Percentiles rank a stretch among this genome's conserved stretches.
Conservation (phyloP, 208 protist genomes). For the Porcisia hertigi region DNA sequence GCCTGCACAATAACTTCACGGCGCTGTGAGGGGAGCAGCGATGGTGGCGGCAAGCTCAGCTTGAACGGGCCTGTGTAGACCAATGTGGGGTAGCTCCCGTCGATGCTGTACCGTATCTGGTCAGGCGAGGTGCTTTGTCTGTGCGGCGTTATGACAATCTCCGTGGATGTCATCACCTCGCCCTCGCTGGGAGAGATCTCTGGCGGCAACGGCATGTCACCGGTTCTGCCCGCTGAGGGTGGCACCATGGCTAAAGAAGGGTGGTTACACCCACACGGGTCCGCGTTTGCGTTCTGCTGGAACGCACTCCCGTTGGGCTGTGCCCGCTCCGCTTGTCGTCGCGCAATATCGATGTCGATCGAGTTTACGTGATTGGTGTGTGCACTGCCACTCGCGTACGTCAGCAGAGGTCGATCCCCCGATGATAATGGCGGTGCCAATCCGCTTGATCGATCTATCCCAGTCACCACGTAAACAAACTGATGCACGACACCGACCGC, state of each 20-base stretch:
- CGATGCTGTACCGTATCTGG: constrained; percentile 82
- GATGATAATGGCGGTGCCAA: neutral
- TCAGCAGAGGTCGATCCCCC: neutral
- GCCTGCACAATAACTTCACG: constrained; percentile 53
- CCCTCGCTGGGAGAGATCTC: constrained; percentile 58
- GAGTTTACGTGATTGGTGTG: neutral
- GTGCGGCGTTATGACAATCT: constrained; percentile 62
- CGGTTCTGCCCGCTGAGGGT: neutral
- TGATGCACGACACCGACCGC: constrained; percentile 68
- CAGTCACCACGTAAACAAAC: constrained; percentile 55
- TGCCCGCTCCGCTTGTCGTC: constrained; percentile 14
- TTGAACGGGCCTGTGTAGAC: constrained; percentile 76
- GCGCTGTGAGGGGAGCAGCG: constrained; percentile 17
- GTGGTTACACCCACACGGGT: neutral
- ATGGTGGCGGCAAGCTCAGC: constrained; percentile 55
- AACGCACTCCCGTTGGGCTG: neutral
- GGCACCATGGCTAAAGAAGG: neutral
- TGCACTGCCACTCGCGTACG: neutral
- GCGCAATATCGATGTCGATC: constrained; percentile 31
- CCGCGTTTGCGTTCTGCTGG: neutral
- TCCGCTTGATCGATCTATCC: neutral
- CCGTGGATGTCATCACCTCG: constrained; percentile 72
- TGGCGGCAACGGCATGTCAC: constrained; percentile 33
- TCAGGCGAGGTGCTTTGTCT: constrained; percentile 45
- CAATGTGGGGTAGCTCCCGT: constrained; percentile 72